A percentile compares a stretch with the other conserved stretches of the same genome.
These are phyloP conservation scores for Gossypioides kirkii DNA, from an alignment of 345 rosid genomes.

Conservation along the genomic window DNA sequence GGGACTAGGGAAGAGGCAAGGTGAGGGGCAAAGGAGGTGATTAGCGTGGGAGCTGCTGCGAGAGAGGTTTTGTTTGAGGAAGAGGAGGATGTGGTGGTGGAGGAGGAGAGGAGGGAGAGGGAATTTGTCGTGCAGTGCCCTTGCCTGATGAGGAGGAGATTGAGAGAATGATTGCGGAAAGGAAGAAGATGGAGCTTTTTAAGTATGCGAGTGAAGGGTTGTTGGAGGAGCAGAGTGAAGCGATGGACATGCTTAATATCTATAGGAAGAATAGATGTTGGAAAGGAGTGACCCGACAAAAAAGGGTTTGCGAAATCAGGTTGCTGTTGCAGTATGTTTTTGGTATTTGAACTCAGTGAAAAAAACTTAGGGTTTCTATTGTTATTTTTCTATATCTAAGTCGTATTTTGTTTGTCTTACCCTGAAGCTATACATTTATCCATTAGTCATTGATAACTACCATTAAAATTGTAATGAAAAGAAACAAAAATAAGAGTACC, in stretches of 20 bases:
- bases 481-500: too few relatives aligned
- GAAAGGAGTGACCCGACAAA: too few relatives aligned
- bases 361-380: too few relatives aligned
- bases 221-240: conserved; percentile 36
- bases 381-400: too few relatives aligned
- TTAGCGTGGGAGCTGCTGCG: conserved; percentile 6
- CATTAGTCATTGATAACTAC: too few relatives aligned
- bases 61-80: conserved; percentile 68
- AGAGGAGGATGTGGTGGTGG: conserved; percentile 59
- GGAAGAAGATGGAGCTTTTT: conserved; percentile 80
- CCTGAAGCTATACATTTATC: too few relatives aligned
- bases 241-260: conserved; percentile 81
- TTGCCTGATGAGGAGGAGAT: conserved; percentile 59
- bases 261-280: conserved; percentile 41
- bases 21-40: conserved; percentile 73
- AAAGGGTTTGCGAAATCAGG: too few relatives aligned
- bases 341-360: too few relatives aligned
- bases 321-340: too few relatives aligned
- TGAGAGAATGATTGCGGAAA: conserved; percentile 61
- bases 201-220: conserved; percentile 34
- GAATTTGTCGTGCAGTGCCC: conserved; percentile 87
- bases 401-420: too few relatives aligned
- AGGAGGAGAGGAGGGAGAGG: conserved; percentile 33
- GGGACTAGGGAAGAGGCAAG: conserved; percentile 62
- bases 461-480: too few relatives aligned